phyloP scores from a whole-genome alignment of 2,329 filamentous ascomycete genomes.

The Diplodia intermedia region DNA sequence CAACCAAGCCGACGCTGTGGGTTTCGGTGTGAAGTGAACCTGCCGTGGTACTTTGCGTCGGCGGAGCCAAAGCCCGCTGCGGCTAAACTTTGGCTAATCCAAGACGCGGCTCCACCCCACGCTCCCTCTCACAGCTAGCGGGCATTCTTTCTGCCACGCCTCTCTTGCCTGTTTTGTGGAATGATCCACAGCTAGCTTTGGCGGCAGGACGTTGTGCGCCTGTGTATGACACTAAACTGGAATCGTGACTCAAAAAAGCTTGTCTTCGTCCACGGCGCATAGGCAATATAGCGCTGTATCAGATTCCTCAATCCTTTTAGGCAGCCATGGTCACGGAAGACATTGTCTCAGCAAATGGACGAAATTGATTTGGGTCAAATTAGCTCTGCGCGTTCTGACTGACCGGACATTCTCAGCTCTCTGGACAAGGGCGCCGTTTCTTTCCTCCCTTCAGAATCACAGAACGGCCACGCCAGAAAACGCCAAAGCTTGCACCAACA shows the following conservation, averaged over 20 bases:
- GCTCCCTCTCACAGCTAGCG: not conserved
- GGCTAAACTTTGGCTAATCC: not conserved
- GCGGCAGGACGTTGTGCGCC: not conserved
- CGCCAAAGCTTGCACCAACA: not conserved
- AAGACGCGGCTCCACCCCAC: not conserved
- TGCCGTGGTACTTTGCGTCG: not conserved
- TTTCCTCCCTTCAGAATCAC: slow-evolving; percentile 16
- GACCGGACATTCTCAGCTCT: not conserved
- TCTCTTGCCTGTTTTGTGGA: not conserved
- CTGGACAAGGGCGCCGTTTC: slow-evolving; percentile 5
- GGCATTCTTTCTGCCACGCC: slow-evolving; percentile 1
- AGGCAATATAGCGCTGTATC: too few relatives aligned
- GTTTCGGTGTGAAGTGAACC: not conserved
- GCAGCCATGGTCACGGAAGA: too few relatives aligned
- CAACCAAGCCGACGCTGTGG: not conserved
- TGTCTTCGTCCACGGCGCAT: not conserved
- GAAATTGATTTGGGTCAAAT: not conserved
- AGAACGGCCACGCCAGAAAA: slow-evolving; percentile 11
- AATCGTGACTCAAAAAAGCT: not conserved
- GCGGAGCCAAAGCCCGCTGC: not conserved
- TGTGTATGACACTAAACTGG: not conserved
- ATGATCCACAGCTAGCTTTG: not conserved
- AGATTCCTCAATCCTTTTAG: too few relatives aligned
- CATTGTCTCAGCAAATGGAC: too few relatives aligned
- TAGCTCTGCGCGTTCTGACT: not conserved